These are phyloP conservation scores for Aspergillus funiculosus DNA, from an alignment of 495 filamentous ascomycete genomes.

Conservation along the genomic window DNA sequence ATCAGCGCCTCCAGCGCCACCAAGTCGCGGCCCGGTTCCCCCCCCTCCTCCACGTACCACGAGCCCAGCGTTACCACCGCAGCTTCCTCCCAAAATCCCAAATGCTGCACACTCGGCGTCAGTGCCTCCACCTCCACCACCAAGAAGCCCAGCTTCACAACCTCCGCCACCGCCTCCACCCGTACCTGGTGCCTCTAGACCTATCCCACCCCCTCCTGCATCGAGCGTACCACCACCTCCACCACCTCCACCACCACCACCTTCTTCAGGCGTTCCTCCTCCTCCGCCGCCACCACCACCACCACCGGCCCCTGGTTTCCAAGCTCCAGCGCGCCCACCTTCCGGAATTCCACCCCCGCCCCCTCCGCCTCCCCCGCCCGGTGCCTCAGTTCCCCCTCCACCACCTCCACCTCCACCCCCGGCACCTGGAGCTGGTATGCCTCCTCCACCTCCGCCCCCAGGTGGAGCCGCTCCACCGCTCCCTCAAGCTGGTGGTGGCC, in stretches of 20 bases:
- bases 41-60: conserved; percentile 63
- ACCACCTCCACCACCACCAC: conserved; percentile 43
- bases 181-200: conserved; percentile 29
- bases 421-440: conserved; percentile 41
- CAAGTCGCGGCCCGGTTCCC: conserved; percentile 58
- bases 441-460: conserved; percentile 65
- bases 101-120: conserved; percentile 32
- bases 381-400: conserved; percentile 20
- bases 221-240: conserved; percentile 22
- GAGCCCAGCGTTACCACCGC: conserved; percentile 52
- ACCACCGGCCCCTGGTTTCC: conserved; percentile 33
- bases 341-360: conserved; percentile 32
- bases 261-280: conserved; percentile 31
- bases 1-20: conserved; percentile 67
- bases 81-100: conserved; percentile 67
- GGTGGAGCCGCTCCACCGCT: conserved; percentile 57
- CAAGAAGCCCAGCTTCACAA: conserved; percentile 39
- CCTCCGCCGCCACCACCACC: conserved; percentile 37
- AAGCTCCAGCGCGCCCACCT: conserved; percentile 20
- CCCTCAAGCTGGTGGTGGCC: conserved; percentile 45
- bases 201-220: conserved; percentile 30
- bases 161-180: conserved; percentile 47
- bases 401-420: conserved; percentile 55
- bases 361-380: conserved; percentile 34
- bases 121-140: conserved; percentile 56